phyloP scores from a whole-genome alignment of 2,329 filamentous ascomycete species.

The Fusarium cicatricum region DNA sequence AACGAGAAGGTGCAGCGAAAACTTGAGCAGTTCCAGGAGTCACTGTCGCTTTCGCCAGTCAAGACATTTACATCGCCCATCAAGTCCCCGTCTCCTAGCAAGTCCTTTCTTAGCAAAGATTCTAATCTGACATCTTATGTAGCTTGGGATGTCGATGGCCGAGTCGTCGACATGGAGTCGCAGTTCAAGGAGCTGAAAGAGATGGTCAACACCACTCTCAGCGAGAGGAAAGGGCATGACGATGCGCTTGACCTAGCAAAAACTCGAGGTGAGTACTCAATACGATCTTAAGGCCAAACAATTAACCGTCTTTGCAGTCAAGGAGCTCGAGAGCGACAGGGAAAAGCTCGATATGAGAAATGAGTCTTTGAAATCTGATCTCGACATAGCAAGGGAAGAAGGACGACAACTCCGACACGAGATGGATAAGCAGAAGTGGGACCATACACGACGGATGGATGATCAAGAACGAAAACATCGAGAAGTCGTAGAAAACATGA shows the following conservation, averaged over 20 bases:
- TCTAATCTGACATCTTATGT: constrained; percentile 71
- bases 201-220: constrained; percentile 74
- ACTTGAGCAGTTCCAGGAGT: constrained; percentile 45
- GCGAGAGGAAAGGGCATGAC: constrained; percentile 74
- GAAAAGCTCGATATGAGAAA: constrained; percentile 57
- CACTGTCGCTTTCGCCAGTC: constrained; percentile 42
- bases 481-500: constrained; percentile 47
- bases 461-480: constrained; percentile 54
- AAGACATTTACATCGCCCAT: constrained; percentile 49
- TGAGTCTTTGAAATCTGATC: constrained; percentile 67
- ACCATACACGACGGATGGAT: constrained; percentile 59
- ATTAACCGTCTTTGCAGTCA: constrained; percentile 47
- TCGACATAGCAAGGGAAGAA: constrained; percentile 55
- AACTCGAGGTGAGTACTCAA: constrained; percentile 67
- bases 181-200: constrained; percentile 77
- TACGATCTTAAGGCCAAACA: accelerated
- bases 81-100: constrained; percentile 55
- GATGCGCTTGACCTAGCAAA: constrained; percentile 80
- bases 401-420: constrained; percentile 47
- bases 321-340: constrained; percentile 58
- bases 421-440: constrained; percentile 49
- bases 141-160: constrained; percentile 83
- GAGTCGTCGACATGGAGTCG: constrained; percentile 78
- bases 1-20: constrained; percentile 44
- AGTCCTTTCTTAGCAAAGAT: constrained; percentile 72